Conservation (phyloP, 2,329 filamentous ascomycete species). For the Lachnellula cervina region DNA sequence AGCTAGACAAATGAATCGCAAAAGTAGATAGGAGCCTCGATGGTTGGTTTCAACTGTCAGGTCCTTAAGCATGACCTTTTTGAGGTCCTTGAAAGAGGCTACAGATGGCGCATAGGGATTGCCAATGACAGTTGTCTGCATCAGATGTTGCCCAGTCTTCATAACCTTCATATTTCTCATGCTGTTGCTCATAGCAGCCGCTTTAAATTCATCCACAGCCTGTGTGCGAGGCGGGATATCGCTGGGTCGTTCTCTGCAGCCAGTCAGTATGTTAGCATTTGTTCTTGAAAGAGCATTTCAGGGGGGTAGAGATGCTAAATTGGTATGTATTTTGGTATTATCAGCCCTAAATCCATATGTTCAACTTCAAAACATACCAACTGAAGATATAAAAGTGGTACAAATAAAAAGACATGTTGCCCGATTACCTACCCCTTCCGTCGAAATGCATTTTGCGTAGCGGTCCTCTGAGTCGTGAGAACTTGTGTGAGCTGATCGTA, state of each 20-base stretch:
- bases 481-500: not conserved
- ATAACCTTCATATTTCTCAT: not conserved
- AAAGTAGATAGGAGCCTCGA: slow-evolving; percentile 33
- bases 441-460: not conserved
- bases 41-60: slow-evolving; percentile 39
- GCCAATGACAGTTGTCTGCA: slow-evolving; percentile 3
- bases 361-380: no score
- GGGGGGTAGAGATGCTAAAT: not conserved
- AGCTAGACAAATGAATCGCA: slow-evolving; percentile 1
- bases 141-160: not conserved
- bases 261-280: not conserved
- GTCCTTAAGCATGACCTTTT: slow-evolving; percentile 14
- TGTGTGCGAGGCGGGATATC: not conserved
- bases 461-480: not conserved
- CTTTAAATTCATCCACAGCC: not conserved
- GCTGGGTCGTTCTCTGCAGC: not conserved
- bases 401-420: no score
- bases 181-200: not conserved
- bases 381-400: no score
- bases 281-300: not conserved
- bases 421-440: not conserved
- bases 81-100: slow-evolving; percentile 11
- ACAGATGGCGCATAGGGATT: slow-evolving; percentile 6
- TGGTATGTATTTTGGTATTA: no score
- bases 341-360: no score